phyloP scores from a whole-genome alignment of 1,284 basidiomycete genomes.

The Caloboletus firmus region DNA sequence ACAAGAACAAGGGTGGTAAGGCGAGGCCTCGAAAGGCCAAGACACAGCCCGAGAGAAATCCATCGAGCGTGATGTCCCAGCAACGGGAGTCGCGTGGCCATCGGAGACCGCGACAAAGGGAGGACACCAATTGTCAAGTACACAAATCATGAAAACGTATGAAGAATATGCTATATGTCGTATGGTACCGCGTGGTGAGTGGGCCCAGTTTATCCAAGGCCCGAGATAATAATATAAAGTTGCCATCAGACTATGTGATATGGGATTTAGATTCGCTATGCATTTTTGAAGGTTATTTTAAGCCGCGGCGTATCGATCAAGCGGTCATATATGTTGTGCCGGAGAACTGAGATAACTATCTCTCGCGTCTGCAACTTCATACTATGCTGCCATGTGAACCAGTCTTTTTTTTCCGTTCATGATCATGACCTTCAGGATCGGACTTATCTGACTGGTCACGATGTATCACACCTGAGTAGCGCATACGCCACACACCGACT shows the following conservation, averaged over 20 bases:
- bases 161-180: constrained; percentile 3
- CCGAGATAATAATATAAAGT: not conserved
- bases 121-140: not conserved
- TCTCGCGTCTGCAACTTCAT: not conserved
- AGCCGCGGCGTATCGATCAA: not conserved
- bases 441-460: too few relatives aligned
- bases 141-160: not conserved
- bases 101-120: not conserved
- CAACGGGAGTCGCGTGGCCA: constrained; percentile 6
- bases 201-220: not conserved
- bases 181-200: constrained; percentile 4
- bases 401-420: too few relatives aligned
- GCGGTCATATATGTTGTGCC: too few relatives aligned
- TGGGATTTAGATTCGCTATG: not conserved
- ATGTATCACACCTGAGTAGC: too few relatives aligned
- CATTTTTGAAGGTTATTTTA: not conserved
- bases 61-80: not conserved
- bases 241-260: not conserved
- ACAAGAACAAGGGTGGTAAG: constrained; percentile 6
- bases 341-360: not conserved
- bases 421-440: too few relatives aligned
- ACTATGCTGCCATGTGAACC: too few relatives aligned
- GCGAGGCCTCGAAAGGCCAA: constrained; percentile 9
- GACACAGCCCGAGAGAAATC: not conserved
- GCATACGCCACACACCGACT: too few relatives aligned